phyloP scores from a whole-genome alignment of 495 filamentous ascomycete species.

The Platismatia glauca region DNA sequence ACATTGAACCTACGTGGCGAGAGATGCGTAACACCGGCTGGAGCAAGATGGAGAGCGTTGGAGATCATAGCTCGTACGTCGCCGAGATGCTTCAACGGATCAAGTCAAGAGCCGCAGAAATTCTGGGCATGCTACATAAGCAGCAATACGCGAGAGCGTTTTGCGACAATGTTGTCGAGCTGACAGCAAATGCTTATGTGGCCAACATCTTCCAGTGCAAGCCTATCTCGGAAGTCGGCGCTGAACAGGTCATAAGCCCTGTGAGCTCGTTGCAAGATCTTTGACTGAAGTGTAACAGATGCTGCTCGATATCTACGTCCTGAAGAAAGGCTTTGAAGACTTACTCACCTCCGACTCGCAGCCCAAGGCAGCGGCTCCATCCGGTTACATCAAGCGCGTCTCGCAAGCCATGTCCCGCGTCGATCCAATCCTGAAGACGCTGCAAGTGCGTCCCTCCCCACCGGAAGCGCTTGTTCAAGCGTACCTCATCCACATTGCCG shows the following conservation, averaged over 20 bases:
- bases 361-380: conserved; percentile 40
- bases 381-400: conserved; percentile 78
- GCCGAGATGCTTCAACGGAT: conserved; percentile 65
- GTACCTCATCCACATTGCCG: conserved; percentile 89
- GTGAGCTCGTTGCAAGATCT: conserved; percentile 1
- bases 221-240: conserved; percentile 85
- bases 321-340: conserved; percentile 72
- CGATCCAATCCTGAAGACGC: conserved; percentile 87
- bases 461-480: conserved; percentile 93
- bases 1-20: conserved; percentile 79
- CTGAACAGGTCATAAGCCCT: conserved; percentile 62
- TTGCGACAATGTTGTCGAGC: conserved; percentile 86
- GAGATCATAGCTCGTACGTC: conserved; percentile 90
- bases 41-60: conserved; percentile 88
- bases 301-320: conserved; percentile 86
- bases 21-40: conserved; percentile 98
- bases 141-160: conserved; percentile 91
- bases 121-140: conserved; percentile 73
- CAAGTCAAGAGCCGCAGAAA: conserved; percentile 59
- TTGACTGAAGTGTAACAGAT: conserved; percentile 42
- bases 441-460: conserved; percentile 86
- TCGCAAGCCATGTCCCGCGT: conserved; percentile 75
- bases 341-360: conserved; percentile 48
- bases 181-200: conserved; percentile 69
- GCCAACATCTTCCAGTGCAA: conserved; percentile 76